These are phyloP conservation scores for Triadica sebifera DNA, from an alignment of 345 rosid species.

Conservation along the genomic window DNA sequence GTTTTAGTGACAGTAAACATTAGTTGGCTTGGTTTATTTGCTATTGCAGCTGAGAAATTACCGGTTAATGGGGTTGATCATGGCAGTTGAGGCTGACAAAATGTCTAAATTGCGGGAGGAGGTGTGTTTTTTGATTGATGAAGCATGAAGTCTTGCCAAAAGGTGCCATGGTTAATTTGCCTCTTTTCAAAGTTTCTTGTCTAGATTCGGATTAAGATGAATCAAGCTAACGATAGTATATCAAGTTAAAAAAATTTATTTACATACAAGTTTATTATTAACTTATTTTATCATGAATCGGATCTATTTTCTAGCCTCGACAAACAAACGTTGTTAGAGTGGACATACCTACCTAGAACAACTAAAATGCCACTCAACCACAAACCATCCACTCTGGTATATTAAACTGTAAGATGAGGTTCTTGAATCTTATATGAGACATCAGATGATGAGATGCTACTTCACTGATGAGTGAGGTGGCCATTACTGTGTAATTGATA, in stretches of 20 bases:
- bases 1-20: no score
- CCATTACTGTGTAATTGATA: neutral
- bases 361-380: neutral
- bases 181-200: no score
- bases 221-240: no score
- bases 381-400: neutral
- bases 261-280: no score
- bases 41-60: conserved; percentile 67
- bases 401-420: neutral
- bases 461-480: neutral
- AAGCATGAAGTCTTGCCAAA: conserved; percentile 23
- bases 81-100: conserved; percentile 62
- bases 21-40: no score
- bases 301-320: no score
- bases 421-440: conserved; percentile 1
- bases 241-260: no score
- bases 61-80: conserved; percentile 64
- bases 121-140: conserved; percentile 55
- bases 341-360: neutral
- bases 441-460: neutral
- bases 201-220: no score
- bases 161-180: neutral
- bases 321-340: neutral
- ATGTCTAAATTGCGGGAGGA: conserved; percentile 50
- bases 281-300: no score